phyloP scores from a whole-genome alignment of 1,139 yeast genomes.

The Candida labiduridarum region DNA sequence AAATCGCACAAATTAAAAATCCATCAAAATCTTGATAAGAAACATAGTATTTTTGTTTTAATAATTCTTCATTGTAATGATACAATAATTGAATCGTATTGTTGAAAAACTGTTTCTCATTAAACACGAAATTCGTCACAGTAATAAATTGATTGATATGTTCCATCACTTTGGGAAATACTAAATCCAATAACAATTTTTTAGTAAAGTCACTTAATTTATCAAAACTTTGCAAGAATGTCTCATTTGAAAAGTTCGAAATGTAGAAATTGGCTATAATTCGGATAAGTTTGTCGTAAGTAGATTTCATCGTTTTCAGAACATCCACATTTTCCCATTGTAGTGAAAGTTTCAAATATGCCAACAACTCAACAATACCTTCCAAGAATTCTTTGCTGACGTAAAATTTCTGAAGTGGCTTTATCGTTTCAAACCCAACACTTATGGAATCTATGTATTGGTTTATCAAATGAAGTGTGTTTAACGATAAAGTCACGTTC shows the following conservation, averaged over 20 bases:
- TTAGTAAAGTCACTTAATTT: slow-evolving; percentile 28
- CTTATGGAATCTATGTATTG: slow-evolving; percentile 34
- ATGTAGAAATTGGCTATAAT: slow-evolving; percentile 36
- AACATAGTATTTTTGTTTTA: slow-evolving; percentile 29
- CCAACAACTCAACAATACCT: slow-evolving; percentile 42
- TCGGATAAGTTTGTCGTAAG: slow-evolving; percentile 26
- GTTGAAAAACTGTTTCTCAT: slow-evolving; percentile 35
- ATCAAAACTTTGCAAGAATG: slow-evolving; percentile 25
- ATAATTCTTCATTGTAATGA: slow-evolving; percentile 25
- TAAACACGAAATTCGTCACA: slow-evolving; percentile 37
- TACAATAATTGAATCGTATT: slow-evolving; percentile 28
- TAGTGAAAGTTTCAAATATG: slow-evolving; percentile 32
- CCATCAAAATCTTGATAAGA: slow-evolving; percentile 26
- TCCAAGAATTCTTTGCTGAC: slow-evolving; percentile 39
- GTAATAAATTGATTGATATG: slow-evolving; percentile 40
- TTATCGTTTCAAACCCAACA: slow-evolving; percentile 29
- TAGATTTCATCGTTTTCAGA: slow-evolving; percentile 21
- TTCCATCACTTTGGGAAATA: slow-evolving; percentile 41
- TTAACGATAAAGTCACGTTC: slow-evolving; percentile 28
- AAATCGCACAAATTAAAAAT: slow-evolving; percentile 32
- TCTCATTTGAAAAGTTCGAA: slow-evolving; percentile 24
- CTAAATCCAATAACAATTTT: slow-evolving; percentile 33
- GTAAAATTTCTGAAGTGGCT: slow-evolving; percentile 26
- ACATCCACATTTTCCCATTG: slow-evolving; percentile 27
- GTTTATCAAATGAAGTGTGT: slow-evolving; percentile 39